Conservation (phyloP, 2,329 filamentous ascomycete species). For the Graphilbum ipis-grandicollis region DNA sequence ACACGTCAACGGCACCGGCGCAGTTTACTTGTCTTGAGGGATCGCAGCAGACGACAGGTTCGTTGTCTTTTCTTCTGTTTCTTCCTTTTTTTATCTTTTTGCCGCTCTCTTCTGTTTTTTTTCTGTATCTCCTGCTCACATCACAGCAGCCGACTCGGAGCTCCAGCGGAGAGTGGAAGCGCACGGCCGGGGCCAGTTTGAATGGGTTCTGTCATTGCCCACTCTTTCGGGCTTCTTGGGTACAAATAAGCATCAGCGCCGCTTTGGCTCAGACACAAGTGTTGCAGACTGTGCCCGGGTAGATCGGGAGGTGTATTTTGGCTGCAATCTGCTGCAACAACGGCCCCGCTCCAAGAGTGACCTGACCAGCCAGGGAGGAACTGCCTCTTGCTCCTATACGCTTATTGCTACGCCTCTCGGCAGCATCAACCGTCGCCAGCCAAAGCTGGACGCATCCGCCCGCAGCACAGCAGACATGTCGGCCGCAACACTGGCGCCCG, state of each 20-base stretch:
- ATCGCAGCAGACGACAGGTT: no score
- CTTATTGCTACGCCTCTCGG: constrained; percentile 29
- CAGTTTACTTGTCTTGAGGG: no score
- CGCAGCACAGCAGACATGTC: not conserved
- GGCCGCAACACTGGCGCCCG: not conserved
- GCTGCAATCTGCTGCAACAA: constrained; percentile 33
- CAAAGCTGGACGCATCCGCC: not conserved
- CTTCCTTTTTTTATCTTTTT: no score
- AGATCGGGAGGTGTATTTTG: constrained; percentile 22
- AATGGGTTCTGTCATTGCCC: constrained; percentile 28
- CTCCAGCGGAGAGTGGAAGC: constrained; percentile 10
- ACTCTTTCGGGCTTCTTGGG: not conserved
- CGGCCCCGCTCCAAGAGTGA: constrained; percentile 12
- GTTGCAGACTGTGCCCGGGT: constrained; percentile 2
- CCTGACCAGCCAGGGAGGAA: constrained; percentile 9
- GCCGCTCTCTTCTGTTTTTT: no score
- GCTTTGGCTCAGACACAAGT: constrained; percentile 3
- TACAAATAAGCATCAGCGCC: constrained; percentile 2
- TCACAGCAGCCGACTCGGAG: not conserved
- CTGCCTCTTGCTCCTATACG: constrained; percentile 22
- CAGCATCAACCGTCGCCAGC: not conserved
- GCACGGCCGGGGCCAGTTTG: constrained; percentile 31
- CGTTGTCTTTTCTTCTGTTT: no score
- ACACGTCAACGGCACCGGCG: no score
- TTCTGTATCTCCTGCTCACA: no score